A percentile compares a stretch with the other conserved stretches of the same genome.
Evolutionary conservation across 1,284 basidiomycete species (phyloP).

Genomic region (Porodaedalea pini): DNA sequence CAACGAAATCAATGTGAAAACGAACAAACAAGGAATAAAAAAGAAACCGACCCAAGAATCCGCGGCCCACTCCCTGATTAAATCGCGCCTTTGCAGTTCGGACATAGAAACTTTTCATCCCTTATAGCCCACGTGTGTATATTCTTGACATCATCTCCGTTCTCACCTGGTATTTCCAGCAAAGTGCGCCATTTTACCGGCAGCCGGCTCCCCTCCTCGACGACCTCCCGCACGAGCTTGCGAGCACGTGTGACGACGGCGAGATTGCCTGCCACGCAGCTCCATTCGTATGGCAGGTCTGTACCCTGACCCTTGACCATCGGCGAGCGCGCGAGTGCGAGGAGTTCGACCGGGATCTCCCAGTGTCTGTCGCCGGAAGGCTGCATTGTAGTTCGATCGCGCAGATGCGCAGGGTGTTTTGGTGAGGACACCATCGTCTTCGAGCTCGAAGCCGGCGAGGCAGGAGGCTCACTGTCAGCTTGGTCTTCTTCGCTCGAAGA

Average conservation of each 20-base stretch:
- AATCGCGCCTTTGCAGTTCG: constrained; percentile 6
- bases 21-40: neutral
- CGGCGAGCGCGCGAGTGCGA: constrained; percentile 16
- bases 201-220: neutral
- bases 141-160: neutral
- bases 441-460: neutral
- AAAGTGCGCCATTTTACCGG: neutral
- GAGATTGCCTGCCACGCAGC: constrained; percentile 14
- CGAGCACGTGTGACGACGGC: constrained; percentile 7
- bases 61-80: too few relatives aligned
- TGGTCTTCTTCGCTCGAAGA: neutral
- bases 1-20: neutral
- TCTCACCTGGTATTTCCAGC: neutral
- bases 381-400: neutral
- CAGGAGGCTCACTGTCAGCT: neutral
- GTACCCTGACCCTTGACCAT: constrained; percentile 14
- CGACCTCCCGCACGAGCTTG: neutral
- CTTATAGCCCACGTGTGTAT: neutral
- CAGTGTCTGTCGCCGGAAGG: neutral
- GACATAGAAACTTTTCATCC: constrained; percentile 7
- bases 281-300: constrained; percentile 1
- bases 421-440: neutral
- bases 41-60: too few relatives aligned
- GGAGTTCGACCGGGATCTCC: constrained; percentile 7
- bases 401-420: neutral